phyloP scores from a whole-genome alignment of 2,329 filamentous ascomycete genomes.

The Fusarium sarcochroum region DNA sequence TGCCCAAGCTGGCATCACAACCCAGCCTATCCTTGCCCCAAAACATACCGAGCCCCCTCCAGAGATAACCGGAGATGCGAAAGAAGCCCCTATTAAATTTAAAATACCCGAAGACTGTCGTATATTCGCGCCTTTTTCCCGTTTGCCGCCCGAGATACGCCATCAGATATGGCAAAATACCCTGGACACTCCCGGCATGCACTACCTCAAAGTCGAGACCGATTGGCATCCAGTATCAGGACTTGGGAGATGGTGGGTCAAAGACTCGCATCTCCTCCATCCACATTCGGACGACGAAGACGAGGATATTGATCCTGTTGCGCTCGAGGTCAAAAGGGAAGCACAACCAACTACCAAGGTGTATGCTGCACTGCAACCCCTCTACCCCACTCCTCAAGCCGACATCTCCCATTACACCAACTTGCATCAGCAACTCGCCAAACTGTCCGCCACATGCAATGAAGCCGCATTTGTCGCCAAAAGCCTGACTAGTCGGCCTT shows the following conservation, averaged over 20 bases:
- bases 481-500: conserved; percentile 38
- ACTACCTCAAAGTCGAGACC: conserved; percentile 52
- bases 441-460: conserved; percentile 47
- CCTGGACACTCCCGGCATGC: conserved; percentile 53
- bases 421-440: conserved; percentile 49
- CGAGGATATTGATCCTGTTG: conserved; percentile 40
- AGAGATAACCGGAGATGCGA: not conserved
- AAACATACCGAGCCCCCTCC: not conserved
- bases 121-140: conserved; percentile 51
- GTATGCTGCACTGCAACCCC: conserved; percentile 43
- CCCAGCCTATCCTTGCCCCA: not conserved
- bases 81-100: conserved; percentile 48
- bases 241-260: conserved; percentile 46
- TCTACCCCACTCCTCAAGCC: conserved; percentile 48
- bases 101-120: conserved; percentile 51
- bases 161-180: conserved; percentile 53
- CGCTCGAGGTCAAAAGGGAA: conserved; percentile 46
- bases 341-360: conserved; percentile 30
- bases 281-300: conserved; percentile 25
- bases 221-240: conserved; percentile 26
- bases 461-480: conserved; percentile 46
- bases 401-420: conserved; percentile 53
- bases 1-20: conserved; percentile 5
- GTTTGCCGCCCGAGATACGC: conserved; percentile 55
- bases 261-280: conserved; percentile 8